Percentiles rank a stretch among this genome's conserved stretches.
Conservation (phyloP, 192 early-diverging fungal genomes). For the Thamnidium elegans region DNA sequence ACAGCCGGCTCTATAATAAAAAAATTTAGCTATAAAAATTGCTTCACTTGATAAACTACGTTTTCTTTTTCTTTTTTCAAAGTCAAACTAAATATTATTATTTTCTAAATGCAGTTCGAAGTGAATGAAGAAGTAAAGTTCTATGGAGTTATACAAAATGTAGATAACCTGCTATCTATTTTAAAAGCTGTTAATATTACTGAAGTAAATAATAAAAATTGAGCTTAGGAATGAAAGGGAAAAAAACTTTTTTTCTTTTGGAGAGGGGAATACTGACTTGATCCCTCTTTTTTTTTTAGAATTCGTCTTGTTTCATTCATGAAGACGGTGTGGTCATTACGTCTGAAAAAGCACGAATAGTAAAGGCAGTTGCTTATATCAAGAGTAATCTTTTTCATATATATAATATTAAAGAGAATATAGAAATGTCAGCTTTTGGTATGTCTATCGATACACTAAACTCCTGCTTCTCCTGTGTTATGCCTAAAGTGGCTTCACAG, state of each 20-base stretch:
- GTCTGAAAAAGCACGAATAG: not conserved
- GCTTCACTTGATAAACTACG: no score
- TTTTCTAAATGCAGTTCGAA: no score
- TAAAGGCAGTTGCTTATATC: conserved; percentile 12
- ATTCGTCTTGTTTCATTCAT: conserved; percentile 1
- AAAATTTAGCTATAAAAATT: no score
- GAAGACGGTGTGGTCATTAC: conserved; percentile 1
- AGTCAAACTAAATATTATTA: no score
- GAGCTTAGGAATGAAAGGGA: no score
- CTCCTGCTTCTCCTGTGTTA: not conserved
- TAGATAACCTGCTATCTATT: not conserved
- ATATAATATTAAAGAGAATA: not conserved
- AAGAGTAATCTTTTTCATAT: conserved; percentile 2
- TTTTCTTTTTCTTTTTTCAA: no score
- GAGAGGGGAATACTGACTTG: no score
- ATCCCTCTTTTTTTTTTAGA: not conserved
- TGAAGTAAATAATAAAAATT: no score
- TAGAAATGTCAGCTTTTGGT: not conserved
- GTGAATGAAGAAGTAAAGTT: no score
- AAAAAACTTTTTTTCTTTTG: no score
- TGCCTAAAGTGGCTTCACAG: not conserved
- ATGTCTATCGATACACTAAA: not conserved
- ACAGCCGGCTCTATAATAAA: no score
- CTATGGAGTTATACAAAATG: no score
- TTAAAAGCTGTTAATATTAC: not conserved